phyloP scores from a whole-genome alignment of 2,329 filamentous ascomycete species.

The Grosmannia huntii region DNA sequence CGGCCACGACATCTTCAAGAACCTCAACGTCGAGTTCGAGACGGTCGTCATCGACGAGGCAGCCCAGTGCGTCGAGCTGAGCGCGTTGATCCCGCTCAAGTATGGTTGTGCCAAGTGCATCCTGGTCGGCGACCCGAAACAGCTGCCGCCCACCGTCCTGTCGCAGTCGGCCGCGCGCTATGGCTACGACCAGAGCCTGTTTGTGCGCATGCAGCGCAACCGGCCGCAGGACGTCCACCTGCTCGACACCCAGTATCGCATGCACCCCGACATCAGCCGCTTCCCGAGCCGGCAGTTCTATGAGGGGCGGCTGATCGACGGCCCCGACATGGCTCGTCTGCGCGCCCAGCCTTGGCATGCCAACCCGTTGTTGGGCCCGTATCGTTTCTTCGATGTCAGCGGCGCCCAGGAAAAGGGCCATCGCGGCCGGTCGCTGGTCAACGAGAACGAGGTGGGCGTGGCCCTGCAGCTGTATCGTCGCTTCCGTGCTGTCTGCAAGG shows the following conservation, averaged over 20 bases:
- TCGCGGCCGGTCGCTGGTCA: constrained; percentile 81
- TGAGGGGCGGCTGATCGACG: constrained; percentile 74
- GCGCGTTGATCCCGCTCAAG: constrained; percentile 89
- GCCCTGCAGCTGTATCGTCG: constrained; percentile 76
- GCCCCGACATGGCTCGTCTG: constrained; percentile 65
- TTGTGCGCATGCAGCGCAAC: constrained; percentile 95
- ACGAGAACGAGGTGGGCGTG: constrained; percentile 73
- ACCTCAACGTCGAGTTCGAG: constrained; percentile 89
- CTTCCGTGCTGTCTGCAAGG: constrained; percentile 46
- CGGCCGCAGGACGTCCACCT: constrained; percentile 80
- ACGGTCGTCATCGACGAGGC: constrained; percentile 98
- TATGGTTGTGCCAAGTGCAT: constrained; percentile 96
- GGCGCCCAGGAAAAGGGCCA: constrained; percentile 73
- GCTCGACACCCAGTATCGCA: constrained; percentile 95
- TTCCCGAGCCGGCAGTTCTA: constrained; percentile 93
- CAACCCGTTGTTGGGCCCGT: constrained; percentile 71
- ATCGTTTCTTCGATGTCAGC: constrained; percentile 93
- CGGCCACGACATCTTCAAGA: constrained; percentile 95
- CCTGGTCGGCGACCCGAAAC: constrained; percentile 93
- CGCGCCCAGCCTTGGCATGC: constrained; percentile 74
- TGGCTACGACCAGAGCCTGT: constrained; percentile 95
- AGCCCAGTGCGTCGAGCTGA: constrained; percentile 94
- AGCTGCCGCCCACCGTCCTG: constrained; percentile 88
- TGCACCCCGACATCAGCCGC: constrained; percentile 91
- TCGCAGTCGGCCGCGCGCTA: constrained; percentile 86